phyloP scores from a whole-genome alignment of 345 rosid genomes.

The Jatropha curcas region DNA sequence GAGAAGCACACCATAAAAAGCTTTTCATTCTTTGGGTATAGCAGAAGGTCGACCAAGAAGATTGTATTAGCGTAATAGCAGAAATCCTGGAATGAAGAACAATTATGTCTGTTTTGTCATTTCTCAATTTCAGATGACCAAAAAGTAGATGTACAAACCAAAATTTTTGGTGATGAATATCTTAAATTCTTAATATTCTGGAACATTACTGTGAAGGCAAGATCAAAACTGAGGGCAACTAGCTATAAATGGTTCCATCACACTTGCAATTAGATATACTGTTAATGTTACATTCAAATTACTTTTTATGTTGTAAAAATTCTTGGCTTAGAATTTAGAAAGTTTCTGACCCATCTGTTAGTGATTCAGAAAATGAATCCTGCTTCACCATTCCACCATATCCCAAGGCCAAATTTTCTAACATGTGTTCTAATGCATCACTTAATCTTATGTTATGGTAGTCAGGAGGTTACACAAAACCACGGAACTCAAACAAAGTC shows the following conservation, averaged over 20 bases:
- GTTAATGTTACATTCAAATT: neutral
- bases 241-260: neutral
- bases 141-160: constrained; percentile 5
- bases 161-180: neutral
- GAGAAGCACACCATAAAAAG: constrained; percentile 97
- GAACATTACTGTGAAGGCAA: neutral
- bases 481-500: neutral
- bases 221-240: neutral
- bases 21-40: constrained; percentile 82
- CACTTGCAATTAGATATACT: neutral
- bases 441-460: neutral
- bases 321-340: neutral
- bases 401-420: neutral
- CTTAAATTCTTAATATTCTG: neutral
- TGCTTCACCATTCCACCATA: neutral
- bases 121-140: neutral
- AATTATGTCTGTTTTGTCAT: constrained; percentile 5
- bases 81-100: constrained; percentile 63
- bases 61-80: constrained; percentile 97
- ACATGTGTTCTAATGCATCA: neutral
- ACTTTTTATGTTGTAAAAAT: neutral
- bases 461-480: neutral
- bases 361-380: neutral
- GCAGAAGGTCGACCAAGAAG: constrained; percentile 81
- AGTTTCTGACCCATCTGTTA: neutral